A percentile compares a stretch with the other conserved stretches of the same genome.
These are phyloP conservation scores for Boletus semigastroideus DNA, from an alignment of 1,284 basidiomycete genomes.

Conservation along the genomic window DNA sequence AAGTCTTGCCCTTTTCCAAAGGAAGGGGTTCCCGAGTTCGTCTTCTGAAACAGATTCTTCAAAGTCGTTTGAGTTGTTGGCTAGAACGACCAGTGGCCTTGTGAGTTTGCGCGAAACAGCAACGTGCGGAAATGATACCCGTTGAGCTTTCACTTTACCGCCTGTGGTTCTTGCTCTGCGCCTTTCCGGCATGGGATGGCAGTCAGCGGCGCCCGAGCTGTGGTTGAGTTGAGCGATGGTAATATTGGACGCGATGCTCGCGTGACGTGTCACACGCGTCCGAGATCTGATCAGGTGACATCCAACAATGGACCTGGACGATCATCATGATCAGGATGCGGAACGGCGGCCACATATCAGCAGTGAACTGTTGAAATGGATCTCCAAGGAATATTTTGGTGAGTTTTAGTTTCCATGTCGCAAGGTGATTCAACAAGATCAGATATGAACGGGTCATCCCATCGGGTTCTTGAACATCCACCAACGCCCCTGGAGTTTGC, in stretches of 20 bases:
- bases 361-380: constrained; percentile 38
- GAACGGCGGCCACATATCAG: constrained; percentile 14
- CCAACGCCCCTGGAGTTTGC: constrained; percentile 76
- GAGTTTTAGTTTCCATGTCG: constrained; percentile 1
- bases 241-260: no score
- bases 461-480: constrained; percentile 53
- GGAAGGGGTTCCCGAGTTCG: neutral
- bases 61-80: constrained; percentile 26
- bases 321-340: constrained; percentile 4
- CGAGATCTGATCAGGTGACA: constrained; percentile 4
- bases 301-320: constrained; percentile 10
- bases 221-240: neutral
- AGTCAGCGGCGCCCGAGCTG: neutral
- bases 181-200: constrained; percentile 24
- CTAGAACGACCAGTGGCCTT: constrained; percentile 10
- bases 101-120: constrained; percentile 7
- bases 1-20: constrained; percentile 1
- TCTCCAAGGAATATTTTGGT: constrained; percentile 59
- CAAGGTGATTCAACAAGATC: neutral
- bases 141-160: constrained; percentile 9
- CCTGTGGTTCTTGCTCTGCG: constrained; percentile 20
- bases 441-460: constrained; percentile 67
- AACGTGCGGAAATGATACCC: constrained; percentile 13
- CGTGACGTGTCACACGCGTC: constrained; percentile 29
- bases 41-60: constrained; percentile 26